Evolutionary conservation across 2,329 filamentous ascomycete genomes (phyloP).

Genomic region (Amphichorda felina): DNA sequence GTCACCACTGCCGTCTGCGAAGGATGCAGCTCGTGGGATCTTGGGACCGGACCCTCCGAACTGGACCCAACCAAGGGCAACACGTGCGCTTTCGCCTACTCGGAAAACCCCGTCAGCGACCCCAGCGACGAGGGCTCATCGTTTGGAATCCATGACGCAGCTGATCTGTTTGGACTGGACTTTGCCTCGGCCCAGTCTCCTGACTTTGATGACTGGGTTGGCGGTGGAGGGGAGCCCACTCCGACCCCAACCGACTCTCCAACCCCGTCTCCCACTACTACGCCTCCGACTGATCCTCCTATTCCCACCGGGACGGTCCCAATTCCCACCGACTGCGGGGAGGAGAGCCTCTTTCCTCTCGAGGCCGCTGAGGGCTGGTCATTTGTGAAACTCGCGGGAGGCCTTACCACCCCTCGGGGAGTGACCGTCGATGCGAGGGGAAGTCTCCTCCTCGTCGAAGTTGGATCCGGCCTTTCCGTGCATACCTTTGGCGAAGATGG

Average conservation of each 20-base stretch:
- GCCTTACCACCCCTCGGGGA: conserved; percentile 20
- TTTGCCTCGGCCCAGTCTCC: conserved; percentile 18
- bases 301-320: conserved; percentile 1
- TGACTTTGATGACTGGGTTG: conserved; percentile 13
- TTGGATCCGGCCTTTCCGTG: conserved; percentile 21
- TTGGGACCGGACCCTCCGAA: conserved; percentile 21
- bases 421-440: conserved; percentile 22
- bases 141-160: conserved; percentile 30
- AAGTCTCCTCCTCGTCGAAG: conserved; percentile 24
- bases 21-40: conserved; percentile 30
- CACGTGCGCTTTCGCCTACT: conserved; percentile 27
- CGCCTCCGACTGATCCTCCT: conserved; percentile 1
- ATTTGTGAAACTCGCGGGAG: conserved; percentile 25
- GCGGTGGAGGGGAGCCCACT: not conserved
- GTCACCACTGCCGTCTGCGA: conserved; percentile 20
- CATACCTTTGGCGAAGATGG: conserved; percentile 27
- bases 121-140: conserved; percentile 19
- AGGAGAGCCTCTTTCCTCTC: conserved; percentile 12
- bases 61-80: conserved; percentile 24
- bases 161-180: conserved; percentile 28
- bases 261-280: not conserved
- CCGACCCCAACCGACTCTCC: not conserved
- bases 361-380: conserved; percentile 22
- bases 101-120: conserved; percentile 21
- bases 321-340: conserved; percentile 1